phyloP scores from a whole-genome alignment of 2,329 filamentous ascomycete species.

The Zymoseptoria passerinii region DNA sequence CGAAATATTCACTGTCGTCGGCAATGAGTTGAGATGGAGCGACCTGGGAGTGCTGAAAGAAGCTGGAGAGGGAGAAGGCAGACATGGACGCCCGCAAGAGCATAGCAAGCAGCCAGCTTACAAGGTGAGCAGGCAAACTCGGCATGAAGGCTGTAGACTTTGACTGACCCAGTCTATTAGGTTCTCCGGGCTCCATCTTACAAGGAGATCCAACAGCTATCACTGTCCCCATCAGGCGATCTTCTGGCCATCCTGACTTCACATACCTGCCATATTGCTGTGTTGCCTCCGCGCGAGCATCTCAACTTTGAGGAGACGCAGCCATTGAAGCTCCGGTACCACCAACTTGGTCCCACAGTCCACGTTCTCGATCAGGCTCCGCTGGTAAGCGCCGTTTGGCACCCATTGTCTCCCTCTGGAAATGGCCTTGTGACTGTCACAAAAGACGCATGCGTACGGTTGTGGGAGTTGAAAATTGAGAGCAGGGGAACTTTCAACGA shows the following conservation, averaged over 20 bases:
- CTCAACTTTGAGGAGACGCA: conserved; percentile 60
- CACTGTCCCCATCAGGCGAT: conserved; percentile 72
- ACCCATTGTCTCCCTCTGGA: conserved; percentile 77
- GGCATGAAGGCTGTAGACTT: not conserved
- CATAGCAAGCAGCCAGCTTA: conserved; percentile 11
- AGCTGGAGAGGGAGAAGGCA: conserved; percentile 9
- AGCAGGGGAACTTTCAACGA: conserved; percentile 83
- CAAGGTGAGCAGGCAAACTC: conserved; percentile 12
- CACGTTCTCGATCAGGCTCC: conserved; percentile 81
- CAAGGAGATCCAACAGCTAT: conserved; percentile 74
- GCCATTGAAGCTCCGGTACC: conserved; percentile 72
- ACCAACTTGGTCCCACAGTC: conserved; percentile 83
- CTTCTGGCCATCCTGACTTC: conserved; percentile 79
- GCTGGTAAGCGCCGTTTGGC: conserved; percentile 78
- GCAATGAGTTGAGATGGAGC: conserved; percentile 86
- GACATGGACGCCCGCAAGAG: not conserved
- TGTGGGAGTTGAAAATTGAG: conserved; percentile 82
- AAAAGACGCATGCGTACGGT: conserved; percentile 72
- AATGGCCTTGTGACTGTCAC: conserved; percentile 82
- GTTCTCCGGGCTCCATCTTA: conserved; percentile 69
- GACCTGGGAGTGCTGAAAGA: conserved; percentile 75
- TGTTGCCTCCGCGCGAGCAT: conserved; percentile 73
- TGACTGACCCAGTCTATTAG: conserved; percentile 37
- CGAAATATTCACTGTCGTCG: conserved; percentile 81
- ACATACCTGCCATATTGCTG: conserved; percentile 78